Percentiles rank a stretch among this genome's conserved stretches.
Conservation (phyloP, 2,329 filamentous ascomycete genomes). For the Colletotrichum tamarilloi region DNA sequence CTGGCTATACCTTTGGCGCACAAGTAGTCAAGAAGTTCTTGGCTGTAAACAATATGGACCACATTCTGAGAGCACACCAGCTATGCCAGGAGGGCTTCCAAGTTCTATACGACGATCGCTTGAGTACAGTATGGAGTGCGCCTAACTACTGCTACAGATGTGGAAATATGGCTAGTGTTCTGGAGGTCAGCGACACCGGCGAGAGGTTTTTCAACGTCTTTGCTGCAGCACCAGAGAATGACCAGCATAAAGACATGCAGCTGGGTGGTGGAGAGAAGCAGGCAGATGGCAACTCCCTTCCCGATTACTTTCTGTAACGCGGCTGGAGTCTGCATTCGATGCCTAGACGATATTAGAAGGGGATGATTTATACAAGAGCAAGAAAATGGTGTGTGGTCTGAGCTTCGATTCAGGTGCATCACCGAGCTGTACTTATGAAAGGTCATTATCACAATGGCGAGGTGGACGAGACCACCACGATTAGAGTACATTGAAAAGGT, state of each 20-base stretch:
- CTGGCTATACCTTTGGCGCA: conserved; percentile 96
- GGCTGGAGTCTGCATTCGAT: too few relatives aligned
- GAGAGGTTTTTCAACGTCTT: conserved; percentile 98
- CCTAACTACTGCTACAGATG: conserved; percentile 97
- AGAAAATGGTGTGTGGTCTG: background rate
- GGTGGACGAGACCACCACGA: background rate
- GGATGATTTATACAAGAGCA: background rate
- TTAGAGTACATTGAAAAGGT: background rate
- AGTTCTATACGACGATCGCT: conserved; percentile 91
- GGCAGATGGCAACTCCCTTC: conserved; percentile 72
- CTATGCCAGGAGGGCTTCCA: conserved; percentile 98
- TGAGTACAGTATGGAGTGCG: conserved; percentile 98
- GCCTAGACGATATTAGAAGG: background rate
- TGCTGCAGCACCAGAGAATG: conserved; percentile 95
- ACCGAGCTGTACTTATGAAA: background rate
- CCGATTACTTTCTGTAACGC: conserved; percentile 75
- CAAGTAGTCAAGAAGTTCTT: conserved; percentile 99
- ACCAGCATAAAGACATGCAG: conserved; percentile 87
- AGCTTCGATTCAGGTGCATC: background rate
- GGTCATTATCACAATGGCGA: background rate
- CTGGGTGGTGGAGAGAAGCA: conserved; percentile 75
- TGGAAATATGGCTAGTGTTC: conserved; percentile 95
- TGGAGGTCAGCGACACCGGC: conserved; percentile 93
- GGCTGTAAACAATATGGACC: conserved; percentile 96
- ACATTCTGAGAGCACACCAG: conserved; percentile 98